Evolutionary conservation across 306 rosid species (phyloP).

Genomic region (Fragaria nilgerrensis): DNA sequence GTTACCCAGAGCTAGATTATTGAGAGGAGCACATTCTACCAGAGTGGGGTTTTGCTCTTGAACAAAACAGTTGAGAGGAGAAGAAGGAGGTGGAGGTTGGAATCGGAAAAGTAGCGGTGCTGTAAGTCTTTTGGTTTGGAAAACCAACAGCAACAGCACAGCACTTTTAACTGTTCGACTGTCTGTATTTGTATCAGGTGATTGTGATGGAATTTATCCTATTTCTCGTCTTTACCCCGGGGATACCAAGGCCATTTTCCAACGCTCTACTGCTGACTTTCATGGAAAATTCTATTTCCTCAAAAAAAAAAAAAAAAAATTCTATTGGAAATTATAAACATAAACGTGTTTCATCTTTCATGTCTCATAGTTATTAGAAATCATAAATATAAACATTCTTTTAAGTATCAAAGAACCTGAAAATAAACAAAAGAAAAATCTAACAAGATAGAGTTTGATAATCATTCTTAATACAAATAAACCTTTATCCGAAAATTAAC

Average conservation of each 20-base stretch:
- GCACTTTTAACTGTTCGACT: background rate
- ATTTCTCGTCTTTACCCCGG: background rate
- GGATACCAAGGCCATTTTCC: slow-evolving; percentile 4
- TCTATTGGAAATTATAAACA: no score
- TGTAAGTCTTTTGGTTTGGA: background rate
- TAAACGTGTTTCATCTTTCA: no score
- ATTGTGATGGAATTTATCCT: background rate
- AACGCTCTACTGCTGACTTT: background rate
- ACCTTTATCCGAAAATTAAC: no score
- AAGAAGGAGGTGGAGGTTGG: background rate
- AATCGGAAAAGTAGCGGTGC: background rate
- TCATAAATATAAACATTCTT: no score
- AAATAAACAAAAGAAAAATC: no score
- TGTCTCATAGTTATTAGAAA: no score
- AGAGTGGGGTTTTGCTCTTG: background rate
- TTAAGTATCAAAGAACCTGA: no score
- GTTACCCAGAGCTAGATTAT: background rate
- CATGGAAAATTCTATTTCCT: background rate
- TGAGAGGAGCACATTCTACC: background rate
- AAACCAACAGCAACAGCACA: no score
- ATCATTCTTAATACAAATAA: no score
- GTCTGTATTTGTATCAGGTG: background rate
- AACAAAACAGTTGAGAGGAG: background rate
- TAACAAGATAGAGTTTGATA: no score
- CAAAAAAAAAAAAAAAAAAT: no score